Evolutionary conservation across 805 yeast genomes (phyloP).

Genomic region (Kodamaea nitidulidarum): DNA sequence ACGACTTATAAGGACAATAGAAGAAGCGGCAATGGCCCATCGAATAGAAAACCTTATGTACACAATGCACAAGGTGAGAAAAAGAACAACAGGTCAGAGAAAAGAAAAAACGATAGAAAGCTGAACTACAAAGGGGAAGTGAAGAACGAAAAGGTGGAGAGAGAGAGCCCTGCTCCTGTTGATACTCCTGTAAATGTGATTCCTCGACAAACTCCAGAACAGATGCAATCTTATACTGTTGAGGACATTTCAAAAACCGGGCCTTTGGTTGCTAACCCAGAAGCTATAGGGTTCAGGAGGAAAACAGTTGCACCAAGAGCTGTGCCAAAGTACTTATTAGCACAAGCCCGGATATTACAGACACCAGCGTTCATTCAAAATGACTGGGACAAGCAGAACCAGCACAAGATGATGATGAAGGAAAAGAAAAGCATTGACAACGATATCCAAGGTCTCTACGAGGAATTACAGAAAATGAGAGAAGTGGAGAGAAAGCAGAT

Average conservation of each 20-base stretch:
- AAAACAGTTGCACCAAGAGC: constrained; percentile 19
- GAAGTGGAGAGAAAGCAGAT: constrained; percentile 70
- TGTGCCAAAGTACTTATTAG: constrained; percentile 32
- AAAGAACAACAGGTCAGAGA: constrained; percentile 6
- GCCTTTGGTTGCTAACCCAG: constrained; percentile 26
- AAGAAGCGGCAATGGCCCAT: constrained; percentile 9
- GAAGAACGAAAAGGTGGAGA: constrained; percentile 1
- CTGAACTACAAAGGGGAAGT: constrained; percentile 3
- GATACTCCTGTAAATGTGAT: constrained; percentile 18
- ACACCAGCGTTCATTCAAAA: constrained; percentile 34
- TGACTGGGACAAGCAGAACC: constrained; percentile 77
- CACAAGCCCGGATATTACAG: constrained; percentile 32
- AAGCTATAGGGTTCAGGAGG: constrained; percentile 25
- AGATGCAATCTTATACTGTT: constrained; percentile 17
- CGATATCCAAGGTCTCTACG: constrained; percentile 71
- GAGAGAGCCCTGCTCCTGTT: constrained; percentile 9
- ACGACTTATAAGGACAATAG: constrained; percentile 7
- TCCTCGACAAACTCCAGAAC: constrained; percentile 18
- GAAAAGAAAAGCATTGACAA: constrained; percentile 43
- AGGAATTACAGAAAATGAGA: constrained; percentile 68
- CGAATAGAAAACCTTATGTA: constrained; percentile 5
- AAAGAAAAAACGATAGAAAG: constrained; percentile 4
- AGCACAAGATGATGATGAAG: constrained; percentile 50
- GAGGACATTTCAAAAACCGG: constrained; percentile 27
- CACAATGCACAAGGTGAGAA: constrained; percentile 3